These are phyloP conservation scores for Oehlia diaphana DNA, from an alignment of 192 early-diverging fungal genomes.

Conservation along the genomic window DNA sequence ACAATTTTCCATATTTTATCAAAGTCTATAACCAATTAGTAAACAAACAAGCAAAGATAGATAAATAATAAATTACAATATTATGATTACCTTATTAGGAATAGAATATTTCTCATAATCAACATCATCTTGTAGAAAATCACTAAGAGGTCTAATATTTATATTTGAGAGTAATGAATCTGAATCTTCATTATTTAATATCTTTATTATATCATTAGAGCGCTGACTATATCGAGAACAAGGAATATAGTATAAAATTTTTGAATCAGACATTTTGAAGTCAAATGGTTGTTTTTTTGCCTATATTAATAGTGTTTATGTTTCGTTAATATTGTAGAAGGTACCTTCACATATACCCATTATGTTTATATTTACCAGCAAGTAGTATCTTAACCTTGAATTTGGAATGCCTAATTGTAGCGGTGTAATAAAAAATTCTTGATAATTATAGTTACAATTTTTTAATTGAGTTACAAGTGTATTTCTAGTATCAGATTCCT, in stretches of 20 bases:
- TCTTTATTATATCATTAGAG: constrained; percentile 32
- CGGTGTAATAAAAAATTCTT: constrained; percentile 77
- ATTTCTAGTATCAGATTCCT: constrained; percentile 55
- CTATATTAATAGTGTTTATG: not conserved
- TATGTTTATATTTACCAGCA: constrained; percentile 47
- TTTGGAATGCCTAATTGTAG: constrained; percentile 77
- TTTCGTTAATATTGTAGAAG: not conserved
- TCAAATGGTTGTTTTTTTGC: constrained; percentile 8
- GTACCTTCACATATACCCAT: not conserved
- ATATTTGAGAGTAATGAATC: constrained; percentile 30
- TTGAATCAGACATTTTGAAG: not conserved
- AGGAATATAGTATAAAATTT: constrained; percentile 7
- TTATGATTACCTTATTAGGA: constrained; percentile 41
- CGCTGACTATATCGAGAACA: not conserved
- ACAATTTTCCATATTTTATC: constrained; percentile 51
- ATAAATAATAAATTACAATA: not conserved
- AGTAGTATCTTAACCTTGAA: constrained; percentile 76
- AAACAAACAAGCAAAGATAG: not conserved
- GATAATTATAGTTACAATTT: constrained; percentile 57
- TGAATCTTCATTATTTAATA: constrained; percentile 9
- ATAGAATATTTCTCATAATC: constrained; percentile 43
- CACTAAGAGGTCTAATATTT: constrained; percentile 31
- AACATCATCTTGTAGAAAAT: constrained; percentile 35
- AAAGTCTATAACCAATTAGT: constrained; percentile 34
- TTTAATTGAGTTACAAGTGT: constrained; percentile 53